Percentiles rank a stretch among this genome's conserved stretches.
phyloP scores from a whole-genome alignment of 208 protist species.

The Herpetomonas tarakana region DNA sequence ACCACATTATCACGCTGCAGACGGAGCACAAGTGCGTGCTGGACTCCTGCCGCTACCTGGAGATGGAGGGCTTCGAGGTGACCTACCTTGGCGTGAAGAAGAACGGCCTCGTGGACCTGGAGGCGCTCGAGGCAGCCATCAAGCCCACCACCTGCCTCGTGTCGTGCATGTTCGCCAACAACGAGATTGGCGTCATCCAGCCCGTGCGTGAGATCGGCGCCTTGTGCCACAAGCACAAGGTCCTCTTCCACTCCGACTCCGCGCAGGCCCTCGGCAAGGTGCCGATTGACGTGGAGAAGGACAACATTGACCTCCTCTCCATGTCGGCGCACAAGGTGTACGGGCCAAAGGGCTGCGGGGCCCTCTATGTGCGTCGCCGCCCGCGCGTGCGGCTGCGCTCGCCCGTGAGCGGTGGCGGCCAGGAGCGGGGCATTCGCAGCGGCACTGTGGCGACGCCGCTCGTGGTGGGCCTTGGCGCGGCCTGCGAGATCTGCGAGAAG shows the following conservation, averaged over 20 bases:
- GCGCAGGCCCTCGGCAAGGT: slow-evolving; percentile 98
- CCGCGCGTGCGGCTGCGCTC: slow-evolving; percentile 97
- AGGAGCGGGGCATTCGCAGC: slow-evolving; percentile 96
- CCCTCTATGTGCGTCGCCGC: slow-evolving; percentile 86
- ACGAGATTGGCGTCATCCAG: slow-evolving; percentile 99
- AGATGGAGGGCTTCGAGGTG: slow-evolving; percentile 95
- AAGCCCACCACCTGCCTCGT: slow-evolving; percentile 95
- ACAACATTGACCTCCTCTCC: slow-evolving; percentile 97
- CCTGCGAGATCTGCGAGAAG: slow-evolving; percentile 80
- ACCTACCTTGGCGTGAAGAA: slow-evolving; percentile 97
- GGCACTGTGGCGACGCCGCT: slow-evolving; percentile 95
- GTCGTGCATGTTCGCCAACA: slow-evolving; percentile 98
- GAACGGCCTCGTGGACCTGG: slow-evolving; percentile 96
- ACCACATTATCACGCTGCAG: slow-evolving; percentile 98
- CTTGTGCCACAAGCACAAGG: slow-evolving; percentile 92
- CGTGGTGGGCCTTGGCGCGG: slow-evolving; percentile 94
- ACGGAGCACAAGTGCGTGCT: slow-evolving; percentile 99
- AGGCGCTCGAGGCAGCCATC: slow-evolving; percentile 91
- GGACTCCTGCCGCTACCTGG: slow-evolving; percentile 97
- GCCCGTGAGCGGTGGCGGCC: slow-evolving; percentile 98
- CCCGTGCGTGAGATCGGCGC: slow-evolving; percentile 96
- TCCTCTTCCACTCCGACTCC: slow-evolving; percentile 98
- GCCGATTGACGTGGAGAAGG: slow-evolving; percentile 95
- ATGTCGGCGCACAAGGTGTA: slow-evolving; percentile 99
- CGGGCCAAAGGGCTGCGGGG: slow-evolving; percentile 95